Conservation (phyloP, 441 rosid species). For the Lepidium campestre region DNA sequence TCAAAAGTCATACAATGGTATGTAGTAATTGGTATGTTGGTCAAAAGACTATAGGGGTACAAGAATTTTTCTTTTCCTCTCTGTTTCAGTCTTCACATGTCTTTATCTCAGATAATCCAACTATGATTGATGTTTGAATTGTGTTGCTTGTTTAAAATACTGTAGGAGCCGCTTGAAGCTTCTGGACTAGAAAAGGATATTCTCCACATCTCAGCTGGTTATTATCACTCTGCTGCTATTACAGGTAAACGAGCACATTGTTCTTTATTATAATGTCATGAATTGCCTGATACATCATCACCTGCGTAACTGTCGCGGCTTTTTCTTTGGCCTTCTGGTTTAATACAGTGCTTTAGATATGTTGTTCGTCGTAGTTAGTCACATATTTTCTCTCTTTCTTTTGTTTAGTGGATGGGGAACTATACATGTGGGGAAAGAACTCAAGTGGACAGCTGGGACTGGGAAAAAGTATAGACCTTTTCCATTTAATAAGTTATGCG, state of each 20-base stretch:
- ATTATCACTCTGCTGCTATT: conserved; percentile 84
- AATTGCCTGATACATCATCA: neutral
- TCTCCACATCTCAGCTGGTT: conserved; percentile 76
- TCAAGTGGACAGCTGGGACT: conserved; percentile 94
- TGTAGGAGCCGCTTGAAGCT: conserved; percentile 75
- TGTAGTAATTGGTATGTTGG: conserved; percentile 1
- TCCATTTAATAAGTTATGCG: neutral
- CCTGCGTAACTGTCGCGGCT: neutral
- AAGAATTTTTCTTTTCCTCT: neutral
- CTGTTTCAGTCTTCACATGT: neutral
- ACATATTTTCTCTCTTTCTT: neutral
- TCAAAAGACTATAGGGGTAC: neutral
- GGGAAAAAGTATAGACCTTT: conserved; percentile 62
- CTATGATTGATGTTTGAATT: neutral
- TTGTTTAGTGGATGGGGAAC: conserved; percentile 71
- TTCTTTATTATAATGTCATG: neutral
- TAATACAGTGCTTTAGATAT: neutral
- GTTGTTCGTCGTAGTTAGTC: neutral
- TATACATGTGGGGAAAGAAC: conserved; percentile 92
- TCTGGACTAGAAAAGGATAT: conserved; percentile 55
- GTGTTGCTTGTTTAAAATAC: conserved; percentile 8
- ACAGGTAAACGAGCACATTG: conserved; percentile 48
- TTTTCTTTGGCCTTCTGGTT: neutral
- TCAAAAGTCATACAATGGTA: conserved; percentile 48
- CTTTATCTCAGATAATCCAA: neutral